Base-by-base conservation (phyloP, 208 protist species). In the Angomonas ambiguus region DNA sequence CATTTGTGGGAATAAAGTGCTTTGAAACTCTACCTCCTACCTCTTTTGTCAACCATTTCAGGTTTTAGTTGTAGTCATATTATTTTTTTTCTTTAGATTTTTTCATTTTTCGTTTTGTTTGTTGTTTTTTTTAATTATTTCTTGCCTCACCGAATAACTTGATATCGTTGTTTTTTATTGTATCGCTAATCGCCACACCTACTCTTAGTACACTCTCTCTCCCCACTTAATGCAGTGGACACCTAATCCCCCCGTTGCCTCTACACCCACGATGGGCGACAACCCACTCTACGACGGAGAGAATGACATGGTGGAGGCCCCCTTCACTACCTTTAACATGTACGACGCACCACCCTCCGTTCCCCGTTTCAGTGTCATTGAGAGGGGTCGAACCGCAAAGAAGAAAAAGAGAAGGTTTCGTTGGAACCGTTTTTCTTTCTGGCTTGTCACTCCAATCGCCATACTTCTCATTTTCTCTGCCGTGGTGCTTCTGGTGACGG, bases 81-180 rank as follows among this genome's bases (percentile, higher is more conserved):
- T n/a, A n/a, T 58, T 66, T 65, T 71, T 45, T 1, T 59, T 57
- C 58, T 31, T 67, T 25, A 59, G 11, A 3, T 2, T 4, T 31
- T 30, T 30, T 30, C n/a, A 38, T 38, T 6, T 5, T n/a, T 58
- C 35, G 6, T 58, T 30, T 6, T 58, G 13, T 58, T 58, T 5
- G 31, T 28, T 58, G 31, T 4, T 4, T 28, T 59, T 59, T 18
- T n/a, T n/a, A n/a, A n/a, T n/a, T n/a, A n/a, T n/a, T n/a, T n/a
- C n/a, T n/a, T n/a, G n/a, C n/a, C n/a, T n/a, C n/a, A n/a, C n/a
- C n/a, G n/a, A n/a, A n/a, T n/a, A n/a, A n/a, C n/a, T n/a, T n/a
- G n/a, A n/a, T n/a, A n/a, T n/a, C n/a, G n/a, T n/a, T n/a, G n/a
- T n/a, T n/a, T n/a, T n/a, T n/a, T n/a, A n/a, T n/a, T n/a, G n/a